Conservation (phyloP, 371 early-diverging fungal genomes). For the Thermomucor indicae-seudaticae region DNA sequence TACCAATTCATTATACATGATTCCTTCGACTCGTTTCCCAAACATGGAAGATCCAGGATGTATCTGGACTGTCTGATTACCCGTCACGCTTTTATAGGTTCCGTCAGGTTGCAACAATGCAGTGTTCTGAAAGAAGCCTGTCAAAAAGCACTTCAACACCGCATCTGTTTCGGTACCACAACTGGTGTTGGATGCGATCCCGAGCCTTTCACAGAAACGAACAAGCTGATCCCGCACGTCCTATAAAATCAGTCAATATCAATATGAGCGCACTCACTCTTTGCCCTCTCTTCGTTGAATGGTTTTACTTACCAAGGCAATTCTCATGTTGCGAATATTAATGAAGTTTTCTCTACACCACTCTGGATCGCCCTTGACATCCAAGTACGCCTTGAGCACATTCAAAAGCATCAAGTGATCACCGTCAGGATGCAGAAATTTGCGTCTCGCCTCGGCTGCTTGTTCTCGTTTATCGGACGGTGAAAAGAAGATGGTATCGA, state of each 20-base stretch:
- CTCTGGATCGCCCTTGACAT: conserved; percentile 67
- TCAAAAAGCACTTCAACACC: conserved; percentile 79
- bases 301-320: conserved; percentile 60
- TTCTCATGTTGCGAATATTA: conserved; percentile 76
- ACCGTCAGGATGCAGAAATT: conserved; percentile 74
- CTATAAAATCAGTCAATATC: conserved; percentile 21
- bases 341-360: conserved; percentile 95
- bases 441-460: conserved; percentile 76
- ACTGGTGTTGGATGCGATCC: conserved; percentile 57
- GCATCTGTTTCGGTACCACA: conserved; percentile 71
- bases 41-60: conserved; percentile 90
- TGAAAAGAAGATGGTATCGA: conserved; percentile 84
- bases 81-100: conserved; percentile 76
- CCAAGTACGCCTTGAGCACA: conserved; percentile 73
- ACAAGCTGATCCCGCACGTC: conserved; percentile 86
- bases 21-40: conserved; percentile 68
- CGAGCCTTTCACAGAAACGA: conserved; percentile 67
- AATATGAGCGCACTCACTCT: neutral
- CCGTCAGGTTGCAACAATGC: conserved; percentile 89
- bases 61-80: conserved; percentile 70
- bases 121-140: conserved; percentile 89
- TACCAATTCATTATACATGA: conserved; percentile 93
- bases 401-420: conserved; percentile 91
- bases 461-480: conserved; percentile 88
- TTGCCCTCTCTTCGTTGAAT: neutral